A percentile compares a stretch with the other conserved stretches of the same genome.
phyloP scores from a whole-genome alignment of 2,329 filamentous ascomycete species.

The Seiridium cupressi region DNA sequence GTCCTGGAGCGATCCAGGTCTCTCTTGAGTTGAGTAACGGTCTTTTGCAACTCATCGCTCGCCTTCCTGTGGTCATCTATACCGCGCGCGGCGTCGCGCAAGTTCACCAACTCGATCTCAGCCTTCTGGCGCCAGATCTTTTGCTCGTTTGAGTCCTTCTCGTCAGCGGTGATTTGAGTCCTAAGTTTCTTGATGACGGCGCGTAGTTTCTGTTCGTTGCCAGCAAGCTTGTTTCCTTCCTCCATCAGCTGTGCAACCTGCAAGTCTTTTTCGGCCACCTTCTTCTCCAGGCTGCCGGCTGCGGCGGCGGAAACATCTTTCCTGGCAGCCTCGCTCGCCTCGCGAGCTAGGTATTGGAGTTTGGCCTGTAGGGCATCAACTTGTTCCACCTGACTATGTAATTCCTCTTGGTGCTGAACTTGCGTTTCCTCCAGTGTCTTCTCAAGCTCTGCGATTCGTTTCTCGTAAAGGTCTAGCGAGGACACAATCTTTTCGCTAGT shows the following conservation, averaged over 20 bases:
- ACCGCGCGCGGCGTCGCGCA: slow-evolving; percentile 47
- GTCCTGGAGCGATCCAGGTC: slow-evolving; percentile 57
- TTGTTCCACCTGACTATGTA: slow-evolving; percentile 79
- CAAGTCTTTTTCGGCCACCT: slow-evolving; percentile 84
- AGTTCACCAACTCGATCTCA: slow-evolving; percentile 43
- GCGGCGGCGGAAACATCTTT: slow-evolving; percentile 62
- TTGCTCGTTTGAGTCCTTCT: slow-evolving; percentile 61
- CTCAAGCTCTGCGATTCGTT: slow-evolving; percentile 35
- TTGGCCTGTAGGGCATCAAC: slow-evolving; percentile 93
- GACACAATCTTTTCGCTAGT: slow-evolving; percentile 12
- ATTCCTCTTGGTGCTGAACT: slow-evolving; percentile 73
- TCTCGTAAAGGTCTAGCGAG: slow-evolving; percentile 35
- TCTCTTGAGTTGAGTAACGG: slow-evolving; percentile 24
- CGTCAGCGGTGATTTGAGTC: slow-evolving; percentile 61
- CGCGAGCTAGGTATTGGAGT: slow-evolving; percentile 80
- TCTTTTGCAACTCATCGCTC: slow-evolving; percentile 37
- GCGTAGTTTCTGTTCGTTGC: slow-evolving; percentile 81
- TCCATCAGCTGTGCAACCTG: slow-evolving; percentile 87
- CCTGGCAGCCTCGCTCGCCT: slow-evolving; percentile 74
- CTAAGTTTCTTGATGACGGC: slow-evolving; percentile 80
- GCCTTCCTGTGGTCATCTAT: slow-evolving; percentile 55
- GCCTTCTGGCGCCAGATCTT: slow-evolving; percentile 59
- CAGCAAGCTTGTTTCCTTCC: slow-evolving; percentile 86
- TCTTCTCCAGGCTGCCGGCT: slow-evolving; percentile 69
- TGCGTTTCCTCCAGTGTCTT: slow-evolving; percentile 33